Evolutionary conservation across 2,329 filamentous ascomycete genomes (phyloP), one percentile per base, ranked within the genome.

Genomic region (Cadophora malorum): DNA sequence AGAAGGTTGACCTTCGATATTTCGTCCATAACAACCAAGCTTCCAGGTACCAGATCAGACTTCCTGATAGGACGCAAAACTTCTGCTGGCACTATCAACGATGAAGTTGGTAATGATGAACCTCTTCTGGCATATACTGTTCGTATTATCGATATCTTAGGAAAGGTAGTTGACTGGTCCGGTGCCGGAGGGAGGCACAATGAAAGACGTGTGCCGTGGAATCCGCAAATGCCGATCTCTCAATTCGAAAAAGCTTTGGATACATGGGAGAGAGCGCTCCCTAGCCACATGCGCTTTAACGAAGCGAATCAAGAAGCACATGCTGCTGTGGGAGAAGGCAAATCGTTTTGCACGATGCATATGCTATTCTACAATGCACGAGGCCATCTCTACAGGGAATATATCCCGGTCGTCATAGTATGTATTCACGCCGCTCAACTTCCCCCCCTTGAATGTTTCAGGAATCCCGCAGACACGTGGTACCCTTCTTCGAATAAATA

Each of bases 401-500:
- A 63, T 21, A 63, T 63, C 14, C 60, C 60, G 31, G 60, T 63
- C n/a, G 60, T 63, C n/a, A 50, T 63, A 12, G 41, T 45, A 45
- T 45, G 41, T 45, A 45, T 45, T 45, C 10, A 14, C 3, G 4
- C 4, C 2, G 12, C 41, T 14, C 41, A 16, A 16, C 14, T 45
- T 45, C 12, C 35, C 35, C 9, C 33, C 8, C 12, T 38, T 14
- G 12, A 14, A 38, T 38, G 35, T 38, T 10, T 38, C 7, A 38
- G 12, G 35, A 9, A 1, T 38, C 12, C 9, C 35, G 2, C 35
- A 14, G 41, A 16, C 41, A 45, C 4, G 14, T 19, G 2, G 35
- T 45, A 14, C 16, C 41, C 41, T 19, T 19, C 14, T 45, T 16
- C 16, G 41, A 45, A 45, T 14, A 45, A 45, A 19, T 2, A 45